Evolutionary conservation across 352 stramenopile species (phyloP).

Genomic region (Pythium dissotocum): DNA sequence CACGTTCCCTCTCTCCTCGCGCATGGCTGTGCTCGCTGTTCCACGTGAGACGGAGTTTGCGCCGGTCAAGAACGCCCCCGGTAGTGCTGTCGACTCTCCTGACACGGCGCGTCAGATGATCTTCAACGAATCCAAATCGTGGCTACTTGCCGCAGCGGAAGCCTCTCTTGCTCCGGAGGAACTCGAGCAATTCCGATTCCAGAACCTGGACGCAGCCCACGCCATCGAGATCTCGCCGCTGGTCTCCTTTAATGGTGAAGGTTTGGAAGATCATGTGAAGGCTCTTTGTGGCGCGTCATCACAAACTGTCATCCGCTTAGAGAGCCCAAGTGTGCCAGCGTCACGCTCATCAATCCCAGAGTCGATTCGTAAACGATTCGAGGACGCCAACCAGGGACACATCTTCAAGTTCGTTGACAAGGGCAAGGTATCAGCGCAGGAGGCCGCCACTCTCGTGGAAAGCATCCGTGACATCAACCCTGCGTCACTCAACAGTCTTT

Average conservation of each 20-base stretch:
- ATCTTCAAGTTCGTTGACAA: constrained; percentile 53
- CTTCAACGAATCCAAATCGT: constrained; percentile 57
- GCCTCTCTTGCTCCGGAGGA: constrained; percentile 34
- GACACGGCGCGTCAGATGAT: constrained; percentile 84
- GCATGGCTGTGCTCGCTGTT: constrained; percentile 94
- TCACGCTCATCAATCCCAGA: constrained; percentile 35
- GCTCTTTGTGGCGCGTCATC: constrained; percentile 30
- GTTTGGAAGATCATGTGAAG: constrained; percentile 41
- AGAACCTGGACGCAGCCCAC: constrained; percentile 39
- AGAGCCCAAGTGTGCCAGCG: constrained; percentile 31
- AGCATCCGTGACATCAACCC: constrained; percentile 35
- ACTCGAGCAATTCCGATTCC: constrained; percentile 28
- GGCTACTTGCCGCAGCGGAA: constrained; percentile 54
- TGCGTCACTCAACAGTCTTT: constrained; percentile 35
- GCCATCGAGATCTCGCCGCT: constrained; percentile 84
- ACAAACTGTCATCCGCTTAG: constrained; percentile 39
- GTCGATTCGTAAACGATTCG: constrained; percentile 36
- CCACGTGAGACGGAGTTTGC: constrained; percentile 91
- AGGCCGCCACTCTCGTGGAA: constrained; percentile 42
- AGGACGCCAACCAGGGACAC: constrained; percentile 40
- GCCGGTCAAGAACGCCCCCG: constrained; percentile 91
- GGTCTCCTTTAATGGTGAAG: constrained; percentile 88
- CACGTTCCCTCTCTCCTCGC: constrained; percentile 93
- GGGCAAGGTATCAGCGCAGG: constrained; percentile 33
- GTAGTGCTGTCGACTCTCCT: constrained; percentile 74